Evolutionary conservation across 306 rosid species (phyloP).

Genomic region (Trifolium fragiferum): DNA sequence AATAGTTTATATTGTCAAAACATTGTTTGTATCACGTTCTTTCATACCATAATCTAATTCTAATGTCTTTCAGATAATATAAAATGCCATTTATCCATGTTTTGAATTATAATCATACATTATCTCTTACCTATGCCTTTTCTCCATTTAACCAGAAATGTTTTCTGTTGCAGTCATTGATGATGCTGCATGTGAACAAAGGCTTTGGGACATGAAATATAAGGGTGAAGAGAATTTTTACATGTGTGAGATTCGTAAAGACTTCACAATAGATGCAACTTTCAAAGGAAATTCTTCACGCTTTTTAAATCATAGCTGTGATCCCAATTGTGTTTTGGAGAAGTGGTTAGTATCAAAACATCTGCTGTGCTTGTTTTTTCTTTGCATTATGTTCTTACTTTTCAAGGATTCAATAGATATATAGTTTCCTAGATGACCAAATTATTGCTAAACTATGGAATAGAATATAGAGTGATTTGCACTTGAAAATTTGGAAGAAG

Average conservation of each 20-base stretch:
- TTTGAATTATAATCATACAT: conserved; percentile 12
- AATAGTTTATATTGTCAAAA: conserved; percentile 14
- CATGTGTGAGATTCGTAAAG: conserved; percentile 94
- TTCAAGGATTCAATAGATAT: conserved; percentile 13
- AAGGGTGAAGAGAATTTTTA: conserved; percentile 75
- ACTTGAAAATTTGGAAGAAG: background rate
- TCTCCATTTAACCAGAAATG: conserved; percentile 22
- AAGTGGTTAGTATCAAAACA: conserved; percentile 75
- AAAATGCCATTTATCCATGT: conserved; percentile 10
- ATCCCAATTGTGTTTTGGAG: conserved; percentile 88
- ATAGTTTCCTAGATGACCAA: background rate
- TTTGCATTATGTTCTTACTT: conserved; percentile 25
- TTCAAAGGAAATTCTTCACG: conserved; percentile 88
- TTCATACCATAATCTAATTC: conserved; percentile 22
- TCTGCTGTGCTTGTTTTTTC: background rate
- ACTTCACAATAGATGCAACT: conserved; percentile 95
- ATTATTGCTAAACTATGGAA: background rate
- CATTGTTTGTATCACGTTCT: background rate
- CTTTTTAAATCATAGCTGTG: conserved; percentile 89
- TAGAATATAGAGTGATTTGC: conserved; percentile 1
- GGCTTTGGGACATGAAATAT: conserved; percentile 96
- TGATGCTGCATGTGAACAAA: conserved; percentile 78
- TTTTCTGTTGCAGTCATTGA: conserved; percentile 74
- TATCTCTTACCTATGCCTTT: conserved; percentile 9
- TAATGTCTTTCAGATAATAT: background rate